These are phyloP conservation scores for Kwoniella dendrophila DNA, from an alignment of 768 basidiomycete genomes.

Conservation along the genomic window DNA sequence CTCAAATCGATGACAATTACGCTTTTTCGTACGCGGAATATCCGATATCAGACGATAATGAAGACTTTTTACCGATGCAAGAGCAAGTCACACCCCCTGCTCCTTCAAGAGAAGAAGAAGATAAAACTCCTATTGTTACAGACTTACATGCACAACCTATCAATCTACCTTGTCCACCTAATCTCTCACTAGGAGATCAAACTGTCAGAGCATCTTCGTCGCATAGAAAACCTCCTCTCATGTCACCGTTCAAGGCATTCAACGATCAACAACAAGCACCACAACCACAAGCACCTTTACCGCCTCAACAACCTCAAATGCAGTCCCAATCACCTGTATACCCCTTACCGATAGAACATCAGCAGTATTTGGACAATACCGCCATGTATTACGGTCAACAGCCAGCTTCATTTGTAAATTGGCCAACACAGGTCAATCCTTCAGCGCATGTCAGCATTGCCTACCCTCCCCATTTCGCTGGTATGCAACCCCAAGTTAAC, in stretches of 20 bases:
- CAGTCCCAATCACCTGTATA: constrained; percentile 14
- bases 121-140: constrained; percentile 39
- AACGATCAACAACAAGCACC: constrained; percentile 11
- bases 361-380: constrained; percentile 28
- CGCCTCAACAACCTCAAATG: neutral
- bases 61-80: constrained; percentile 14
- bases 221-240: constrained; percentile 27
- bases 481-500: constrained; percentile 20
- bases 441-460: constrained; percentile 11
- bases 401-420: constrained; percentile 4
- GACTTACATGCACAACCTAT: constrained; percentile 29
- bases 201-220: constrained; percentile 13
- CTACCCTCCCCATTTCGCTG: constrained; percentile 24
- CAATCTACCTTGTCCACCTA: constrained; percentile 30
- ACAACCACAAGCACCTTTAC: constrained; percentile 7
- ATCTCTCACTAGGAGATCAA: constrained; percentile 7
- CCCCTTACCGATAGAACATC: constrained; percentile 27
- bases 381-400: constrained; percentile 26
- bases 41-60: constrained; percentile 10
- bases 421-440: constrained; percentile 9
- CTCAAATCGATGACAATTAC: constrained; percentile 19
- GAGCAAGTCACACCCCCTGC: constrained; percentile 31
- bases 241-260: constrained; percentile 38
- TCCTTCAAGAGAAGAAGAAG: constrained; percentile 26
- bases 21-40: constrained; percentile 18